Evolutionary conservation across 345 rosid genomes (phyloP), one percentile per base, ranked within the genome.

Genomic region (Theobroma cacao): DNA sequence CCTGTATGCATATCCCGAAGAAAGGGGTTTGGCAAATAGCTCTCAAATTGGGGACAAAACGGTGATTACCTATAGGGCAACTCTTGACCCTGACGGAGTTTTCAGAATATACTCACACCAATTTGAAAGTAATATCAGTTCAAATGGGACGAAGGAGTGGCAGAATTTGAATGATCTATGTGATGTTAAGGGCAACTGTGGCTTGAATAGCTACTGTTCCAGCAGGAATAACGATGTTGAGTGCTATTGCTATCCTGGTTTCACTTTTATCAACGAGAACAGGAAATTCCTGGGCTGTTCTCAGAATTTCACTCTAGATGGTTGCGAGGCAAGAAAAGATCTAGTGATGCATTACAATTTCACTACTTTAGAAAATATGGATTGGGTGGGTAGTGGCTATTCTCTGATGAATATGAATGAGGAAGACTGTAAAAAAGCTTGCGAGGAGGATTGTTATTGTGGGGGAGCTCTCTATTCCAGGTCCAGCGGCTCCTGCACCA

Each of bases 201-300:
- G 86, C 72, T 78, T 74, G 55, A 83, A 83, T 64, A 80, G 83
- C 74, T 80, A 77, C 74, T 83, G 86, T 47, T 36, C 76, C 15
- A 33, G 53, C 45, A 26, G 17, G 34, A 75, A 56, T 12, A 71
- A 47, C 18, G 69, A 70, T 73, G 48, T 61, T 20, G 17, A 1
- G 1, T 83, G 83, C 74, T 50, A 63, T 34, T 83, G 83, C 74
- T 79, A 78, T 30, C 81, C 77, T 7, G 79, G 78, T 17, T 83
- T 74, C 41, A 43, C 70, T 5, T 75, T 77, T 15, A n/a, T 38
- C 1, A 77, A 80, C 34, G 74, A 80, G 2, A 63, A 17, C 1
- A 53, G 47, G 40, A 62, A 26, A 18, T 75, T 45, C 11, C 36
- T 55, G 9, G 83, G 75, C 55, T 83, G 86, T 81, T 47, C 73